Percentiles rank a stretch among this genome's conserved stretches.
phyloP scores from a whole-genome alignment of 352 stramenopile genomes.

The Globisporangium rhizosaccharum region DNA sequence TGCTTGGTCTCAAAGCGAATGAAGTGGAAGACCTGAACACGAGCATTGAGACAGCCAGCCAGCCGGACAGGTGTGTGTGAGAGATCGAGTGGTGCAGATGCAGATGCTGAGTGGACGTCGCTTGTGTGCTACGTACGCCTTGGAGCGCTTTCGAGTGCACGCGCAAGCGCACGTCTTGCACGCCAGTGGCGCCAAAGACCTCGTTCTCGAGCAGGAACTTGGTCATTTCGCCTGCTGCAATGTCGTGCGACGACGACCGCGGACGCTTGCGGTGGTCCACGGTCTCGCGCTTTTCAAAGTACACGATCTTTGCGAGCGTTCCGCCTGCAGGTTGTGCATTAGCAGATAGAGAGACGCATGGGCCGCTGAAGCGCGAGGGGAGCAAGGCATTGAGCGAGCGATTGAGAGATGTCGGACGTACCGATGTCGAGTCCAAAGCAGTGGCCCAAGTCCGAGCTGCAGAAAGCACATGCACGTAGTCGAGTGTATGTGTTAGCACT shows the following conservation, averaged over 20 bases:
- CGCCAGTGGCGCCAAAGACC: conserved; percentile 70
- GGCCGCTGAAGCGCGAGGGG: too few species aligned
- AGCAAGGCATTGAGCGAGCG: too few species aligned
- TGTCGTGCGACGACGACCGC: conserved; percentile 69
- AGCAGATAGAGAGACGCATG: too few species aligned
- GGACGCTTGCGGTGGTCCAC: conserved; percentile 47
- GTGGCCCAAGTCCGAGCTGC: conserved; percentile 76
- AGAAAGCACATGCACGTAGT: not conserved
- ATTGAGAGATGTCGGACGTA: too few species aligned
- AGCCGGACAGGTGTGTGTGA: too few species aligned
- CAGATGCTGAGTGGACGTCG: not conserved
- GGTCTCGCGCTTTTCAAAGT: conserved; percentile 84
- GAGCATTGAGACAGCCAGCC: not conserved
- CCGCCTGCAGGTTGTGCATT: conserved; percentile 45
- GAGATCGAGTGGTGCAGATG: not conserved
- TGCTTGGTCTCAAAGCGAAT: conserved; percentile 81
- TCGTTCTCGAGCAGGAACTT: conserved; percentile 81
- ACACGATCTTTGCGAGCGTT: conserved; percentile 94
- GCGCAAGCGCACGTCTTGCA: conserved; percentile 87
- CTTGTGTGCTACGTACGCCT: conserved; percentile 45
- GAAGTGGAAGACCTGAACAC: conserved; percentile 93
- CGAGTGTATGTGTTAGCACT: not conserved
- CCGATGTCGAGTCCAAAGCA: conserved; percentile 85
- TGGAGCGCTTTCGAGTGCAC: conserved; percentile 86
- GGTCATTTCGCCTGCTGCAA: conserved; percentile 79